Base-by-base conservation (phyloP, 768 basidiomycete genomes). In the Lentinula sp. region DNA sequence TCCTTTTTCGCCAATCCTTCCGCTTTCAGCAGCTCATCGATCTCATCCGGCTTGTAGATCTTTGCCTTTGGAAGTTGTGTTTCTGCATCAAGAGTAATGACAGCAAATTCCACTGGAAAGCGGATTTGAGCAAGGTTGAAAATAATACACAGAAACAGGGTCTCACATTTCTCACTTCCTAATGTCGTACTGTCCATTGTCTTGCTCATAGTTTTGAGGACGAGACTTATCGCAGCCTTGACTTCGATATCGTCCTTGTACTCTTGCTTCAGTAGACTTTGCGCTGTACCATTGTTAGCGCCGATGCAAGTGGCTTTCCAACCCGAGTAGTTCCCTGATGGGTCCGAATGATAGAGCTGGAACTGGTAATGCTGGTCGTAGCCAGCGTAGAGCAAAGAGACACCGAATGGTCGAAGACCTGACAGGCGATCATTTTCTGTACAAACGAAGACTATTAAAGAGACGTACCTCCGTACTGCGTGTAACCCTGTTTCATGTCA, bases 251-350 rank as follows among this genome's bases (percentile, higher is more conserved):
- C 93, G 66, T 98, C 97, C 73, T 97, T 95, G 77, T 98, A 98
- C 73, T 99, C 97, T 75, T 99, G 96, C 78, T 98, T 95, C 65
- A 99, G 77, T 64, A 98, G 77, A 67, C 91, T 93, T 73, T 95
- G 93, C 18, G 95, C 95, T 0, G 95, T 97, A 43, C 94, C 91
- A 72, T 91, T 97, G 78, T 98, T 99, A 6, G 95, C 92, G n/a
- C 97, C 96, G 66, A 99, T 93, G 73, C 93, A 97, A 12, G 95
- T 97, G 46, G 96, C 97, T 75, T 98, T 98, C 90, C 95, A 98
- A 12, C 96, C 96, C 0, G 90, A 91, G 75, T 98, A 99, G 76
- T 98, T 99, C 10, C 97, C 97, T 49, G 94, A 96, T 2, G 96
- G 97, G 71, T 98, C 97, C 6, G 93, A 95, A 73, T 97, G 95